Conservation (phyloP, 108 stramenopile genomes). For the Aurantiochytrium sp. region DNA sequence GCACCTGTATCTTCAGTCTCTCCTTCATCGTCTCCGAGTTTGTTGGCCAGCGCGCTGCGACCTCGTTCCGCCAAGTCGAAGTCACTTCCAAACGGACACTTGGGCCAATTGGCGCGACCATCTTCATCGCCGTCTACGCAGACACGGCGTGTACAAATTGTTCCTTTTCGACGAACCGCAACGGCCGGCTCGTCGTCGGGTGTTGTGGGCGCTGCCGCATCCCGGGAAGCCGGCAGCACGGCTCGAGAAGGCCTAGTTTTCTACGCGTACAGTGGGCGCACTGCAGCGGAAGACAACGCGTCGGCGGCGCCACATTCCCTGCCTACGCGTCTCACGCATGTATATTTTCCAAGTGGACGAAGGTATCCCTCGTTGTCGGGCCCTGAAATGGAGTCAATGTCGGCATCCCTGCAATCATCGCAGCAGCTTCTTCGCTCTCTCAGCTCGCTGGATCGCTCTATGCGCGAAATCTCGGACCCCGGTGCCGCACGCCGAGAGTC, state of each 20-base stretch:
- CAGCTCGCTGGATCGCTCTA: background rate
- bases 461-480: background rate
- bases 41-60: background rate
- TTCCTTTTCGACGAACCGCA: background rate
- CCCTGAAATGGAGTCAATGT: background rate
- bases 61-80: background rate
- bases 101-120: background rate
- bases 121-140: background rate
- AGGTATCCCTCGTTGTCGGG: background rate
- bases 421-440: background rate
- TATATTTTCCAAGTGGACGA: background rate
- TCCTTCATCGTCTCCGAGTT: too few relatives aligned
- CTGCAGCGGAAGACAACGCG: background rate
- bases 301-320: background rate
- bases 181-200: background rate
- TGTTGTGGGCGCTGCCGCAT: background rate
- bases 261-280: background rate
- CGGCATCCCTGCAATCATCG: background rate
- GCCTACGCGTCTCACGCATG: background rate
- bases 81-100: background rate
- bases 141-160: background rate
- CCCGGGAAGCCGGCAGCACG: background rate
- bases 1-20: too few relatives aligned
- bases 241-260: background rate
- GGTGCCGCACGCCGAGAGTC: background rate